Evolutionary conservation across 306 rosid species (phyloP), one percentile per base, ranked within the genome.

Genomic region (Delonix regia): DNA sequence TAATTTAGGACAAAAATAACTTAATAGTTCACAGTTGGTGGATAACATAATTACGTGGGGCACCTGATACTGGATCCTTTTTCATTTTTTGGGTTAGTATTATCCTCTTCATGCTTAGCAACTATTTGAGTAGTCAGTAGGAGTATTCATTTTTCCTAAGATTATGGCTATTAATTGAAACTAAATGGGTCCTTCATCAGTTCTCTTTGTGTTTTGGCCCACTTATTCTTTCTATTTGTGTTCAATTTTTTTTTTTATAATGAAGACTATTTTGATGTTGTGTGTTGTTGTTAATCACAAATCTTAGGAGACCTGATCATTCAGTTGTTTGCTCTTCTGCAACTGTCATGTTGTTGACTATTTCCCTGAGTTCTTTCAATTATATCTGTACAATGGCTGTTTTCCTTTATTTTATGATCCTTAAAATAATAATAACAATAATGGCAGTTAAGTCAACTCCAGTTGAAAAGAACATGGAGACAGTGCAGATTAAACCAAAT

Each of bases 401-500:
- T 56, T 13, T 52, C 63, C 10, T 15, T 16, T 51, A 78, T 66
- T 53, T 71, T 45, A 79, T 71, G 65, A 55, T 80, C 68, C 38
- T 75, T 25, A 80, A 14, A 16, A 9, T 14, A 67, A 34, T 67
- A 56, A 81, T 14, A 67, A 34, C 62, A 56, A 81, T 56, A 63
- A 63, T 81, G 56, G 81, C 88, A 85, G 97, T 81, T 79, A 84
- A 78, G 44, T 85, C 88, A 81, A 80, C 78, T 74, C 82, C 83
- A 75, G 80, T 30, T 53, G 94, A 89, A 55, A 88, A 91, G 85
- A 89, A 86, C 61, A 85, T 52, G 78, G 89, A 85, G 81, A 82
- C 85, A 87, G 60, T 83, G 83, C 84, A 83, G 84, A 79, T 86
- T 70, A 91, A 87, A 82, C 97, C 94, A 22, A 80, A 76, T 66